Conservation (phyloP, 1,284 basidiomycete genomes). For the Butyriboletus appendiculatus region DNA sequence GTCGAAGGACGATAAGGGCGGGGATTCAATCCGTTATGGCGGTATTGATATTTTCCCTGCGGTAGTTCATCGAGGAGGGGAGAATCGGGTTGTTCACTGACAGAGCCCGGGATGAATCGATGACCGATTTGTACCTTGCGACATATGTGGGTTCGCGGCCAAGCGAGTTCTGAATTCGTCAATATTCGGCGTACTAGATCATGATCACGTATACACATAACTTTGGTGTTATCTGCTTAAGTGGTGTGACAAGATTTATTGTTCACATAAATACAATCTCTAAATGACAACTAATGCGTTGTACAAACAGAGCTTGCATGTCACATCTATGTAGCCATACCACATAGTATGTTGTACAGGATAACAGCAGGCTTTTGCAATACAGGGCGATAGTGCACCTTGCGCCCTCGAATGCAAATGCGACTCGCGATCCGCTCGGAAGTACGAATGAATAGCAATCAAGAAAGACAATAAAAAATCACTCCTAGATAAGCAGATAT, state of each 20-base stretch:
- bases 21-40: background rate
- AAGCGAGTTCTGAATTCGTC: no score
- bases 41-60: background rate
- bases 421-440: background rate
- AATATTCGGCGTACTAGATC: no score
- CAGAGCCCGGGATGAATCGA: background rate
- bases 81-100: background rate
- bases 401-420: background rate
- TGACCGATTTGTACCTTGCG: background rate
- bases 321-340: background rate
- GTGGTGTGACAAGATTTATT: no score
- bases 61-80: background rate
- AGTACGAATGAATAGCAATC: background rate
- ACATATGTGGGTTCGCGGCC: background rate
- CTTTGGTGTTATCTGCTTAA: no score
- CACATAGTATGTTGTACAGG: background rate
- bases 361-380: background rate
- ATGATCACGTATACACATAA: no score
- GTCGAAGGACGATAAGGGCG: constrained; percentile 3
- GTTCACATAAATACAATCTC: no score
- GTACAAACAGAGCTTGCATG: background rate
- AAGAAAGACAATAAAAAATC: background rate
- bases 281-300: background rate
- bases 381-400: background rate
- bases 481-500: background rate